phyloP scores from a whole-genome alignment of 495 filamentous ascomycete species.

The Penicillium desertorum region DNA sequence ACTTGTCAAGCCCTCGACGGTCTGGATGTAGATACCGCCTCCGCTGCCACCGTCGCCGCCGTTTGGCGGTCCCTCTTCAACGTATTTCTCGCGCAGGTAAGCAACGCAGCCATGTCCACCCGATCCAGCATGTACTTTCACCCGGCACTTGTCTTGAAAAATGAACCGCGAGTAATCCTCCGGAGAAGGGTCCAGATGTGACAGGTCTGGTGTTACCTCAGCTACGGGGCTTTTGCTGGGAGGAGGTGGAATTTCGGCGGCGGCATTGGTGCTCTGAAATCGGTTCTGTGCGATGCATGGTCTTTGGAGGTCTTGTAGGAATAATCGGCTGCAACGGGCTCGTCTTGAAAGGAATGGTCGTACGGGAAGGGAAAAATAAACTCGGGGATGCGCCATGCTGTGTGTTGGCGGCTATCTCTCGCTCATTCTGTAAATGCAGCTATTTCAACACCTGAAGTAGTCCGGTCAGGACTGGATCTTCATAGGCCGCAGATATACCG shows the following conservation, averaged over 20 bases:
- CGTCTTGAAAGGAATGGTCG: slow-evolving; percentile 13
- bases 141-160: slow-evolving; percentile 81
- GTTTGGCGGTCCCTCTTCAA: slow-evolving; percentile 88
- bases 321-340: slow-evolving; percentile 9
- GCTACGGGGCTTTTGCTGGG: slow-evolving; percentile 10
- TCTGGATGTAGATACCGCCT: slow-evolving; percentile 92
- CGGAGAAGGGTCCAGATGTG: slow-evolving; percentile 73
- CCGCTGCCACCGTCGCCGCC: slow-evolving; percentile 92
- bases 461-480: background rate
- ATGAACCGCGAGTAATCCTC: slow-evolving; percentile 77
- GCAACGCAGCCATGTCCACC: slow-evolving; percentile 93
- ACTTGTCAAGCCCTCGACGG: slow-evolving; percentile 83
- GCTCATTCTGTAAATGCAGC: slow-evolving; percentile 16
- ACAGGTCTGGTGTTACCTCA: slow-evolving; percentile 37
- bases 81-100: slow-evolving; percentile 85
- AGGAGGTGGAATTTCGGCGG: slow-evolving; percentile 14
- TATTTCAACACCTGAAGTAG: background rate
- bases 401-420: slow-evolving; percentile 11
- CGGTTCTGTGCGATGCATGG: slow-evolving; percentile 34
- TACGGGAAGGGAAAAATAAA: slow-evolving; percentile 21
- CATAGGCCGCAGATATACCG: background rate
- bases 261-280: slow-evolving; percentile 36
- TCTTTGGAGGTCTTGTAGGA: slow-evolving; percentile 31
- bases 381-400: slow-evolving; percentile 30
- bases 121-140: slow-evolving; percentile 71